Conservation (phyloP, 352 stramenopile genomes). For the Phytophthora constricta region DNA sequence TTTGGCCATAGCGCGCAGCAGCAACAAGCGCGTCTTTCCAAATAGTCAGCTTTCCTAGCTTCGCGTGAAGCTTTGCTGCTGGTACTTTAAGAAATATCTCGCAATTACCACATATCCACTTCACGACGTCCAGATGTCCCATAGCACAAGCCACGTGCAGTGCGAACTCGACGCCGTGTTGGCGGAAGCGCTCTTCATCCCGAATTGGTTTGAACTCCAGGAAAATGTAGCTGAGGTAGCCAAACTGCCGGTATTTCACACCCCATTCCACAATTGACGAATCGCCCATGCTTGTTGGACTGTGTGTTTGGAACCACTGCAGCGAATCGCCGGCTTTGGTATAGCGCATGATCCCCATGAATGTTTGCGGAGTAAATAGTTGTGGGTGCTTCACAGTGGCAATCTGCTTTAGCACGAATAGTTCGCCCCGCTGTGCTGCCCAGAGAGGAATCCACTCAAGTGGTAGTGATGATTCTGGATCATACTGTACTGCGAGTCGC, state of each 20-base stretch:
- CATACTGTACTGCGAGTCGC: constrained; percentile 30
- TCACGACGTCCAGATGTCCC: constrained; percentile 45
- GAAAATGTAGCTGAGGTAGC: constrained; percentile 40
- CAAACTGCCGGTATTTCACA: constrained; percentile 39
- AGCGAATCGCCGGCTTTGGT: constrained; percentile 39
- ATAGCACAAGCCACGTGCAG: constrained; percentile 39
- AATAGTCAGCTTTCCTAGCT: constrained; percentile 31
- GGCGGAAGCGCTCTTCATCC: constrained; percentile 29
- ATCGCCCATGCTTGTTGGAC: constrained; percentile 24
- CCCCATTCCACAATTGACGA: constrained; percentile 40
- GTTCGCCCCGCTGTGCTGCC: constrained; percentile 40
- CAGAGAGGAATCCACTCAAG: constrained; percentile 43
- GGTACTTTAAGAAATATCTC: constrained; percentile 41
- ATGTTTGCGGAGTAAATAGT: constrained; percentile 43
- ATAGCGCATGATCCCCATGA: constrained; percentile 38
- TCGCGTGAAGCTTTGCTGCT: constrained; percentile 31
- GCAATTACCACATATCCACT: constrained; percentile 46
- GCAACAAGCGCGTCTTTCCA: constrained; percentile 38
- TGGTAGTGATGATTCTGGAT: constrained; percentile 20
- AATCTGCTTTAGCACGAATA: constrained; percentile 34
- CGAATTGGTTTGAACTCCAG: constrained; percentile 22
- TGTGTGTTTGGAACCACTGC: constrained; percentile 44
- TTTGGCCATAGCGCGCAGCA: constrained; percentile 33
- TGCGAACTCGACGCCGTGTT: constrained; percentile 37
- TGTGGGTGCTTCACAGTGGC: constrained; percentile 35